Percentiles rank a stretch among this genome's conserved stretches.
Conservation (phyloP, 2,329 filamentous ascomycete species). For the Cladophialophora carrionii region DNA sequence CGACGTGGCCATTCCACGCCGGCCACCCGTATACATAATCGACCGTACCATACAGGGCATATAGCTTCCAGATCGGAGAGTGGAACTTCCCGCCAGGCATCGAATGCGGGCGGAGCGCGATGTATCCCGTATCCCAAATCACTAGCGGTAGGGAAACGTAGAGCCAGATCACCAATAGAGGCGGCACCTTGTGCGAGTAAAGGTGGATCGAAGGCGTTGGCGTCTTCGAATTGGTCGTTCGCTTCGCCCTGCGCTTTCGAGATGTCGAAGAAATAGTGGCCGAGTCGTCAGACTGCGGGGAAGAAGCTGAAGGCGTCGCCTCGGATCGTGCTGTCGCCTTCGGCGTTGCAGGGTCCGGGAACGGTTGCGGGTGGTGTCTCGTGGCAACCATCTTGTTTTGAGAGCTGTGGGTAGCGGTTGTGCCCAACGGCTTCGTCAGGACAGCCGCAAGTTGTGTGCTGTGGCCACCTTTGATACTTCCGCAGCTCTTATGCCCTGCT, state of each 20-base stretch:
- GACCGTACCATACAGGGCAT: conserved; percentile 76
- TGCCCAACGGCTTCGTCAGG: background rate
- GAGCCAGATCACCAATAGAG: conserved; percentile 70
- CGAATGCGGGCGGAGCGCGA: conserved; percentile 75
- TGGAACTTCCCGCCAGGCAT: conserved; percentile 79
- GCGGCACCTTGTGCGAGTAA: conserved; percentile 65
- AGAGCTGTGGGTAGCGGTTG: background rate
- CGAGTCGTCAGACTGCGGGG: conserved; percentile 16
- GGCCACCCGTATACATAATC: conserved; percentile 83
- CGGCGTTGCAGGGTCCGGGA: conserved; percentile 45
- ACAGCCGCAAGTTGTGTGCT: background rate
- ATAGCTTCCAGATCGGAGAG: conserved; percentile 73
- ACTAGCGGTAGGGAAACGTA: conserved; percentile 75
- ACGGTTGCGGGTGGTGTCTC: conserved; percentile 58
- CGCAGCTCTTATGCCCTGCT: background rate
- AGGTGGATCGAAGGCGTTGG: conserved; percentile 27
- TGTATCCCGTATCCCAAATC: conserved; percentile 78
- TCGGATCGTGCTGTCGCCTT: conserved; percentile 26
- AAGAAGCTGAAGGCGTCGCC: conserved; percentile 34
- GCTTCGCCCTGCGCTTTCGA: conserved; percentile 36
- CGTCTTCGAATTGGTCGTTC: conserved; percentile 17
- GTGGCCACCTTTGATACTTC: background rate
- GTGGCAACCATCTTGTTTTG: conserved; percentile 58
- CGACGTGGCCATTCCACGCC: conserved; percentile 67
- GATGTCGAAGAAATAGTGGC: conserved; percentile 9